Evolutionary conservation across 176 grass and related monocot species (phyloP).

Genomic region (Eleusine indica): DNA sequence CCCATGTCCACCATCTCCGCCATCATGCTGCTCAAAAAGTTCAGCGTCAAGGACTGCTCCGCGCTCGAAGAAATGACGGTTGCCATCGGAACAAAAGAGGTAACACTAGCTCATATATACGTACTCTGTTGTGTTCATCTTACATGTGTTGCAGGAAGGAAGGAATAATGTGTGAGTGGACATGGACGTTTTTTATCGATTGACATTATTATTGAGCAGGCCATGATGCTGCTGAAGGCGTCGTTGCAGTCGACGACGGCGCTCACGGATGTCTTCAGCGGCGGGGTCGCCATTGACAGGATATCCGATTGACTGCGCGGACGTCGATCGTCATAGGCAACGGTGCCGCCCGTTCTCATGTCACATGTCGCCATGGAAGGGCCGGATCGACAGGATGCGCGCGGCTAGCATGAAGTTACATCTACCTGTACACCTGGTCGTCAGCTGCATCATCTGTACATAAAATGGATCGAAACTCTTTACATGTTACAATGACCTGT

Average conservation of each 20-base stretch:
- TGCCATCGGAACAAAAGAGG: slow-evolving; percentile 38
- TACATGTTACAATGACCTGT: too few relatives aligned
- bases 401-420: too few relatives aligned
- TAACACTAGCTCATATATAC: background rate
- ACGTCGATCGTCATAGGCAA: too few relatives aligned
- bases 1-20: slow-evolving; percentile 76
- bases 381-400: too few relatives aligned
- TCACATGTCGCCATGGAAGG: too few relatives aligned
- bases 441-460: too few relatives aligned
- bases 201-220: background rate
- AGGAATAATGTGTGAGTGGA: background rate
- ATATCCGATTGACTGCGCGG: too few relatives aligned
- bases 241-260: slow-evolving; percentile 48
- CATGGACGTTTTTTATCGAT: background rate
- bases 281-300: slow-evolving; percentile 45
- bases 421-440: too few relatives aligned
- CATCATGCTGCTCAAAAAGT: slow-evolving; percentile 70
- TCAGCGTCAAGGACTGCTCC: slow-evolving; percentile 51
- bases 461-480: too few relatives aligned
- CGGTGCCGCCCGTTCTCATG: too few relatives aligned
- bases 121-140: too few relatives aligned
- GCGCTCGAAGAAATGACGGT: slow-evolving; percentile 52
- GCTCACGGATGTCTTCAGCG: slow-evolving; percentile 61
- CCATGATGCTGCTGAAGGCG: slow-evolving; percentile 53
- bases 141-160: too few relatives aligned